These are phyloP conservation scores for Cryptococcus sp. DNA, from an alignment of 1,284 basidiomycete species.

Conservation along the genomic window DNA sequence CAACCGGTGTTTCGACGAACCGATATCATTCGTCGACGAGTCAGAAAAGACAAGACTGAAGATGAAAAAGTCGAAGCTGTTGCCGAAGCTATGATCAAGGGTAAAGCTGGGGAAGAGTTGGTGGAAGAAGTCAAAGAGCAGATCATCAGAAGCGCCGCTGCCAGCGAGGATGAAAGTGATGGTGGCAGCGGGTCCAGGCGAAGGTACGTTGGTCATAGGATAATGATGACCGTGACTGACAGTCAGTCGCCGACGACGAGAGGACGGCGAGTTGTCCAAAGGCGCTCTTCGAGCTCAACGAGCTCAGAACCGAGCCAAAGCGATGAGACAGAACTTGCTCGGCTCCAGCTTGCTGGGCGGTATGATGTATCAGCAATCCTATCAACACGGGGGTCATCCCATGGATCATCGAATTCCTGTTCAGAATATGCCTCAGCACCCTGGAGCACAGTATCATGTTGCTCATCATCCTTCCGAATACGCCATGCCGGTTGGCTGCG, in stretches of 20 bases:
- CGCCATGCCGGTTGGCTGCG: constrained; percentile 21
- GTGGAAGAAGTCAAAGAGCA: constrained; percentile 40
- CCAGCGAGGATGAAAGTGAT: constrained; percentile 19
- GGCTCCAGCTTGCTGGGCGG: constrained; percentile 29
- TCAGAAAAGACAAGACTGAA: constrained; percentile 42
- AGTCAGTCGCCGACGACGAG: constrained; percentile 26
- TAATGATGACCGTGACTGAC: background rate
- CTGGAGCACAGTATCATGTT: constrained; percentile 19
- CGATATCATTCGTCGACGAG: constrained; percentile 42
- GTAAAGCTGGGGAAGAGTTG: constrained; percentile 34
- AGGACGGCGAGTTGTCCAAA: constrained; percentile 41
- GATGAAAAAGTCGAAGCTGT: constrained; percentile 46
- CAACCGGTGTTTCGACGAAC: constrained; percentile 43
- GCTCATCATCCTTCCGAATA: constrained; percentile 11
- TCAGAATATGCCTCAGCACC: constrained; percentile 4
- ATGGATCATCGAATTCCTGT: background rate
- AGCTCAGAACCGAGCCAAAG: constrained; percentile 34
- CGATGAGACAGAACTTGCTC: constrained; percentile 38
- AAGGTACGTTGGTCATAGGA: constrained; percentile 5
- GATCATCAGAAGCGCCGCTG: constrained; percentile 19
- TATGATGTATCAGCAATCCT: constrained; percentile 1
- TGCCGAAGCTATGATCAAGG: constrained; percentile 40
- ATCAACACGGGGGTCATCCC: background rate
- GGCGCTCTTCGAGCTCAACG: constrained; percentile 40
- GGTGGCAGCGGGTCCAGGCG: constrained; percentile 5